Evolutionary conservation across 305 asterid genomes (phyloP).

Genomic region (Fraxinus ornus): DNA sequence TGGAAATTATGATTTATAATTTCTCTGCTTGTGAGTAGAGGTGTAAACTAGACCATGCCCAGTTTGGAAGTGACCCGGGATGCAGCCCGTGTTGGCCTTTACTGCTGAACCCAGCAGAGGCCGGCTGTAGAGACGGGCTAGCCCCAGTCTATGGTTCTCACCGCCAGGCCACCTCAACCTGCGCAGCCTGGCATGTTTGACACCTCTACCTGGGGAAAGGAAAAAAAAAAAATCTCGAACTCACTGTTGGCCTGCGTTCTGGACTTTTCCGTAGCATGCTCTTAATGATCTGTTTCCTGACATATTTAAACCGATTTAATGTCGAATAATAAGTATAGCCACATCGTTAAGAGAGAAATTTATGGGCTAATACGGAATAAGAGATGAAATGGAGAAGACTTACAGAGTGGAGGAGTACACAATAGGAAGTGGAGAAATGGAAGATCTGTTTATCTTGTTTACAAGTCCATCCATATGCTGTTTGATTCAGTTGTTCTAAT

Average conservation of each 20-base stretch:
- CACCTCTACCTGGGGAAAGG: neutral
- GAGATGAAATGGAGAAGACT: conserved; percentile 31
- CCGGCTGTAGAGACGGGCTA: neutral
- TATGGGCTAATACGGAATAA: neutral
- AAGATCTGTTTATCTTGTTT: conserved; percentile 79
- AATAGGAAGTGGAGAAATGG: conserved; percentile 89
- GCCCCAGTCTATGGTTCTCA: neutral
- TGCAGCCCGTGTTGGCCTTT: neutral
- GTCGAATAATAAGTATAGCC: conserved; percentile 1
- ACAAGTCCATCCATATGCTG: conserved; percentile 90
- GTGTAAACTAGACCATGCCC: neutral
- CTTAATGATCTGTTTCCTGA: conserved; percentile 90
- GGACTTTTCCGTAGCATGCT: conserved; percentile 93
- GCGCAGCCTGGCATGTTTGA: neutral
- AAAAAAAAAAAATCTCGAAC: conserved; percentile 20
- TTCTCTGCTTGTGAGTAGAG: neutral
- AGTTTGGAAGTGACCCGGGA: neutral
- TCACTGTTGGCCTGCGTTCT: conserved; percentile 88
- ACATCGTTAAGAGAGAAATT: neutral
- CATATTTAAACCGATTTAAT: conserved; percentile 16
- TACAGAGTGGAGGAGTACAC: conserved; percentile 82
- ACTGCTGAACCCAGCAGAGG: neutral
- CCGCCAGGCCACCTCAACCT: neutral
- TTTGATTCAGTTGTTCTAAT: conserved; percentile 12
- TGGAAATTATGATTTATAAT: conserved; percentile 16